Evolutionary conservation across 1,284 basidiomycete genomes (phyloP), one percentile per base, ranked within the genome.

Genomic region (Papiliotrema fonsecae): DNA sequence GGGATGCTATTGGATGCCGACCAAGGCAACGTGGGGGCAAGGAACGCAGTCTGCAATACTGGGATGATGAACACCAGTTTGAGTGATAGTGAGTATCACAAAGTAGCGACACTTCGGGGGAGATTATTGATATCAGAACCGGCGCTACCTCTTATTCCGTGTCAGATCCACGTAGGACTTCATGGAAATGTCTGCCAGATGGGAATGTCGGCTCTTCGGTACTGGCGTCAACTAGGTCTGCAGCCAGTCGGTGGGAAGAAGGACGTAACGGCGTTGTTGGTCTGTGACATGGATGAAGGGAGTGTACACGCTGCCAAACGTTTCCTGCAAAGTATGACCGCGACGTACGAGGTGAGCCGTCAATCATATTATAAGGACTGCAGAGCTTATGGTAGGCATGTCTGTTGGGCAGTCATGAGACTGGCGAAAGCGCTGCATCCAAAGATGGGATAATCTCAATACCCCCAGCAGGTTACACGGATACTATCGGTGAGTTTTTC

Each of bases 201-300:
- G 4, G 56, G 57, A 1, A 62, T 63, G 9, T 60, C 68, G 1
- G 53, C 55, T 2, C 32, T 69, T 22, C 54, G 60, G 21, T 72
- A 67, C 45, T 72, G 68, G 67, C 49, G 55, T 16, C 65, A 72
- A 47, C 55, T 70, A 2, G 68, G 67, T 1, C 48, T 72, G 1
- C 49, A 60, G 39, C 69, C 69, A 31, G 57, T 59, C 1, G 65
- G 68, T 16, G 69, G 69, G 4, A 45, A 51, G n/a, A 69, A 72
- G 55, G 46, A 65, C 34, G 40, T 69, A 14, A 40, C 45, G 4
- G 59, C 58, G 14, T 51, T 59, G 22, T 49, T 61, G 0, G 32
- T 69, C 1, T 62, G 60, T 40, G 53, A 56, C n/a, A 46, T 45
- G 0, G 53, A 48, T 1, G 42, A 40, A 2, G 60, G 38, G 10